These are phyloP conservation scores for Trifolium pratense DNA, from an alignment of 306 rosid species.

Conservation along the genomic window DNA sequence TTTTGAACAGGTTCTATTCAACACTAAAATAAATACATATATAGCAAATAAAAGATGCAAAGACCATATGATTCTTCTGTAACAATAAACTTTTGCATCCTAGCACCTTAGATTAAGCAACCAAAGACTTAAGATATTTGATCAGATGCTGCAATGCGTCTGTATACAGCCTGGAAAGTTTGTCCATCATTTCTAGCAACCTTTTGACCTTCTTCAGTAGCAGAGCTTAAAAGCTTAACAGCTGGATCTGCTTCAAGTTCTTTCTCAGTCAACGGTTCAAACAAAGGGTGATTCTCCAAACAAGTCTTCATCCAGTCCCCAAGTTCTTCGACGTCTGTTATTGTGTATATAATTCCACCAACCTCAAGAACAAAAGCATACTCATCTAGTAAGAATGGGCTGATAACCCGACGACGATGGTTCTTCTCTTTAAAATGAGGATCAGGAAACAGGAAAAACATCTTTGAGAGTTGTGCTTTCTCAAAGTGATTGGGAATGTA, in stretches of 20 bases:
- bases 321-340: slow-evolving; percentile 94
- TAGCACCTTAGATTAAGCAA: slow-evolving; percentile 25
- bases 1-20: slow-evolving; percentile 27
- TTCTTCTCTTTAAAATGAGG: slow-evolving; percentile 99
- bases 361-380: slow-evolving; percentile 76
- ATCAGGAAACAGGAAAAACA: slow-evolving; percentile 96
- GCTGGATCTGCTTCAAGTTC: slow-evolving; percentile 90
- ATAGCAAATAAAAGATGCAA: slow-evolving; percentile 23
- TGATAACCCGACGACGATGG: slow-evolving; percentile 90
- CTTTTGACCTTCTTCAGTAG: slow-evolving; percentile 98
- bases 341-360: slow-evolving; percentile 91
- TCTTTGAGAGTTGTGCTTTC: slow-evolving; percentile 84
- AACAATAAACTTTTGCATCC: background rate
- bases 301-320: slow-evolving; percentile 96
- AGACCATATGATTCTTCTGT: slow-evolving; percentile 2
- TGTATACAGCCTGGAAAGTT: slow-evolving; percentile 76
- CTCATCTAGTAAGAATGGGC: slow-evolving; percentile 87
- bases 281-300: slow-evolving; percentile 85
- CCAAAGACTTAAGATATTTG: slow-evolving; percentile 41
- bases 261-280: slow-evolving; percentile 67
- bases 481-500: slow-evolving; percentile 91
- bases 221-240: slow-evolving; percentile 70
- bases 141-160: slow-evolving; percentile 62
- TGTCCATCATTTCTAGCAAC: slow-evolving; percentile 94
- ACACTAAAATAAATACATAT: slow-evolving; percentile 22